phyloP scores from a whole-genome alignment of 495 filamentous ascomycete species.

The Melanomma pulvis-pyrius region DNA sequence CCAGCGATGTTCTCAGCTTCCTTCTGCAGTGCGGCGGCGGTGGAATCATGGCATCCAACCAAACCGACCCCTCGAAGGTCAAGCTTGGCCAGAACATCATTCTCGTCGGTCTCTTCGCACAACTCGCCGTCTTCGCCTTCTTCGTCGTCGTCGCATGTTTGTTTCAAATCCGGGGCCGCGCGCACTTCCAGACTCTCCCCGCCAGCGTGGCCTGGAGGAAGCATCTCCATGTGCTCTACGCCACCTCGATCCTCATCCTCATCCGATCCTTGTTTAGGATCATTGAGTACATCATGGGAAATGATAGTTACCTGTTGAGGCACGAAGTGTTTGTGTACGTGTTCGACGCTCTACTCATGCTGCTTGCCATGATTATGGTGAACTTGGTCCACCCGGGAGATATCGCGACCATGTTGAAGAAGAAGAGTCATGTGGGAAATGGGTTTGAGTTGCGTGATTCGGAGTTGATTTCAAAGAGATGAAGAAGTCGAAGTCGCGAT shows the following conservation, averaged over 20 bases:
- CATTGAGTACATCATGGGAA: constrained; percentile 63
- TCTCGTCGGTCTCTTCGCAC: constrained; percentile 50
- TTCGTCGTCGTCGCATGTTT: constrained; percentile 49
- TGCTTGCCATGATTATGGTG: constrained; percentile 55
- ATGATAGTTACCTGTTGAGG: constrained; percentile 54
- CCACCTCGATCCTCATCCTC: constrained; percentile 58
- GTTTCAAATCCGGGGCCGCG: constrained; percentile 48
- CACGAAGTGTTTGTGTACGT: constrained; percentile 65
- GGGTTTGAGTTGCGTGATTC: background rate
- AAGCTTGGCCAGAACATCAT: constrained; percentile 41
- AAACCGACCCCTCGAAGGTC: background rate
- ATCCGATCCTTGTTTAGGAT: constrained; percentile 64
- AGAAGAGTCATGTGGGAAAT: constrained; percentile 12
- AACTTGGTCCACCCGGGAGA: constrained; percentile 51
- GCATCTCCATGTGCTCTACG: constrained; percentile 58
- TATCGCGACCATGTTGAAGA: constrained; percentile 24
- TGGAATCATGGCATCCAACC: constrained; percentile 40
- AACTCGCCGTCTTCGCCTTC: constrained; percentile 51
- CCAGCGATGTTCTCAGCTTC: constrained; percentile 52
- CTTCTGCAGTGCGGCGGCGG: constrained; percentile 49
- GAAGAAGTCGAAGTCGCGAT: background rate
- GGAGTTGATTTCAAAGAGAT: background rate
- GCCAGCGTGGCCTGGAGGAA: constrained; percentile 52
- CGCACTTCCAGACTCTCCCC: constrained; percentile 27
- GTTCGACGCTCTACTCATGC: constrained; percentile 65